Conservation (phyloP, 2,329 filamentous ascomycete genomes). For the Apiospora pterosperma region DNA sequence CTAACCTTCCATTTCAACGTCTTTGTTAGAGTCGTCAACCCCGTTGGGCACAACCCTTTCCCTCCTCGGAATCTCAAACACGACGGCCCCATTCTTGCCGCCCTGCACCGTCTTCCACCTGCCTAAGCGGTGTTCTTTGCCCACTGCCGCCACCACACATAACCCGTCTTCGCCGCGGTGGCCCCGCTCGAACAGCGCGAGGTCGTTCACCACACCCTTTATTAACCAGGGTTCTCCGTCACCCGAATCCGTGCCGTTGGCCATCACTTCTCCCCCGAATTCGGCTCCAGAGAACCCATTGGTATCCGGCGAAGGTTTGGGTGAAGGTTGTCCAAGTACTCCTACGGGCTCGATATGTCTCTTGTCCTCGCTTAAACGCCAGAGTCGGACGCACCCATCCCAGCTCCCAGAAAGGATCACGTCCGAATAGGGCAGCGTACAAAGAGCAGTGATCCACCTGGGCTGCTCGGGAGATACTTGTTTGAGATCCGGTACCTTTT, state of each 20-base stretch:
- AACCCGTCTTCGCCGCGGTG: conserved; percentile 73
- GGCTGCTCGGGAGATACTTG: conserved; percentile 64
- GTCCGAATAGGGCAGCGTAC: conserved; percentile 85
- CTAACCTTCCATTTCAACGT: conserved; percentile 1
- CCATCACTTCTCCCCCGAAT: conserved; percentile 18
- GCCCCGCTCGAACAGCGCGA: conserved; percentile 82
- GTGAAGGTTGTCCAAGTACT: conserved; percentile 48
- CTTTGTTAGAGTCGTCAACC: conserved; percentile 4
- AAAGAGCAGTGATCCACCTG: conserved; percentile 85
- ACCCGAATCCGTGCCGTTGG: conserved; percentile 15
- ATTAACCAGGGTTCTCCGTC: conserved; percentile 33
- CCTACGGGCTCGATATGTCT: conserved; percentile 71
- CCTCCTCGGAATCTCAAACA: conserved; percentile 73
- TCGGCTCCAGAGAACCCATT: conserved; percentile 16
- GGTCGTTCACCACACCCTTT: conserved; percentile 81
- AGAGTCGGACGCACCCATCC: conserved; percentile 84
- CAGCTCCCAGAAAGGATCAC: conserved; percentile 89
- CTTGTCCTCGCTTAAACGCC: conserved; percentile 83
- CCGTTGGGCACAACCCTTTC: conserved; percentile 22
- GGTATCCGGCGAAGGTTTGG: conserved; percentile 12
- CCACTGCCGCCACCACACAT: conserved; percentile 81
- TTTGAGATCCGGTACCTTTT: conserved; percentile 57
- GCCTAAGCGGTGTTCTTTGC: conserved; percentile 81
- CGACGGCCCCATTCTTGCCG: conserved; percentile 78
- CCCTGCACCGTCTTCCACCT: conserved; percentile 66